Base-by-base conservation (phyloP, 1,284 basidiomycete species). In the Ganoderma meredithae region DNA sequence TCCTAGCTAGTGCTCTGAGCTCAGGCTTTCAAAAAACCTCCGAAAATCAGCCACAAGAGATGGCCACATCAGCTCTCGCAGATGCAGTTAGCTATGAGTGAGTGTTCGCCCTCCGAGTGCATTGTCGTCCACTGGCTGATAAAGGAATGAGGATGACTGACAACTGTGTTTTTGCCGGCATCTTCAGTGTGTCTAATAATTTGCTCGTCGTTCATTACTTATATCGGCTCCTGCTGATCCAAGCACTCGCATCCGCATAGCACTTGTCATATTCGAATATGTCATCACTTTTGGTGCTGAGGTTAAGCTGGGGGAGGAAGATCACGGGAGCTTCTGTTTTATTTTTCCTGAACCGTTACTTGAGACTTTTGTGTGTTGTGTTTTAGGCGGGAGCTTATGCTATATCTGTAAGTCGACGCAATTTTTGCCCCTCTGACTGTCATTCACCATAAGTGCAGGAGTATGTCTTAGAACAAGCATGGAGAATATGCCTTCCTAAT, bases 281-380 rank as follows among this genome's bases (percentile, higher is more conserved):
- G 15, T 65, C 13, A 41, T 65, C 22, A 65, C 64, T 5, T 2
- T 65, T 3, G 58, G 41, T 13, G 13, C 31, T 15, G 64, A 65
- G 22, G 15, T 65, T 0, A 13, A 43, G n/a, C 39, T 65, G 64
- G 64, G n/a, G 53, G 4, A 43, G 52, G 27, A 36, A 60, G 44
- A 44, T 52, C 17, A 65, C 64, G 7, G 56, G 40, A 6, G 56
- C 64, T 7, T 49, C 56, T 5, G 33, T 53, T 10, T 22, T 65
- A 6, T 65, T 65, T n/a, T 15, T 60, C 33, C 10, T 41, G 3
- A 60, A 60, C 58, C 56, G 64, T 1, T 65, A 65, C 39, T 0
- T 53, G 31, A 25, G 25, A 5, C 36, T 65, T 1, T 22, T 52
- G 6, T 33, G 47, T 36, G 27, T 47, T 27, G 31, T 56, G 17